A percentile compares a stretch with the other conserved stretches of the same genome.
Conservation (phyloP, 73 alveolate genomes). For the Tetrahymena thermophila region DNA sequence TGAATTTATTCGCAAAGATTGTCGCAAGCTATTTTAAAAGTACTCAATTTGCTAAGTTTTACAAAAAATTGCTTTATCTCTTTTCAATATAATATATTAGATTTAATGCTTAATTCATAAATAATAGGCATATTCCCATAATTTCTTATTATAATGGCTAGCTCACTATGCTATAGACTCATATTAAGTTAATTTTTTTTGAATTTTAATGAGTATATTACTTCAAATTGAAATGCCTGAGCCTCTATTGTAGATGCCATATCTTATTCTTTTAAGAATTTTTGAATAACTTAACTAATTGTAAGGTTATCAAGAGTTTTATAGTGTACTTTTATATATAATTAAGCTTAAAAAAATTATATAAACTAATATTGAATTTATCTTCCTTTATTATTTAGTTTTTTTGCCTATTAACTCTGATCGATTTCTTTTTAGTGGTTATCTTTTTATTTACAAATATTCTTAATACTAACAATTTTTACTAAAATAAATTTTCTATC, state of each 20-base stretch:
- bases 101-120: background rate
- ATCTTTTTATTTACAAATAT: background rate
- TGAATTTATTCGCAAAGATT: background rate
- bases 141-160: background rate
- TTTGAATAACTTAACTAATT: background rate
- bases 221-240: slow-evolving; percentile 1
- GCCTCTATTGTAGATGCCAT: slow-evolving; percentile 4
- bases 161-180: background rate
- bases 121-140: too few species aligned
- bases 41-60: background rate
- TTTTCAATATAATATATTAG: too few species aligned
- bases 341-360: background rate
- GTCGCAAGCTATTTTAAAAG: background rate
- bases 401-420: background rate
- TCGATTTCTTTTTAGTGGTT: background rate
- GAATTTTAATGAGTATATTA: background rate
- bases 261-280: background rate
- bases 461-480: background rate
- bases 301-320: background rate
- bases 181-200: background rate
- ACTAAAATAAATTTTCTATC: background rate
- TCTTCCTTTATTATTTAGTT: background rate
- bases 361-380: background rate
- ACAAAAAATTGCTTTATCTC: background rate
- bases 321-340: background rate